Evolutionary conservation across 208 protist genomes (phyloP).

Genomic region (Porcisia hertigi): DNA sequence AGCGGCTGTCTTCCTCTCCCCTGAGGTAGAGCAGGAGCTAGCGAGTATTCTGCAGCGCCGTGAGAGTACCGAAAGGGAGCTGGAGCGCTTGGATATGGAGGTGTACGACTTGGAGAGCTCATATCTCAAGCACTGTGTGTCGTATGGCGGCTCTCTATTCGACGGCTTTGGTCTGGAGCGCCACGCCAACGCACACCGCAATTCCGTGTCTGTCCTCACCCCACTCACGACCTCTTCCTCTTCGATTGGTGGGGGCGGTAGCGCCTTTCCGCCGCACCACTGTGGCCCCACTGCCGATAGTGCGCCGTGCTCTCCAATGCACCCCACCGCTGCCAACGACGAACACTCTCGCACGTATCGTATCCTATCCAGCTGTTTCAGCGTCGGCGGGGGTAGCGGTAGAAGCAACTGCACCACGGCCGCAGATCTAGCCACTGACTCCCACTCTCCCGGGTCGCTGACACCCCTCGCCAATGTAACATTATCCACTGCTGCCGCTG

Average conservation of each 20-base stretch:
- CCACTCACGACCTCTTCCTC: slow-evolving; percentile 20
- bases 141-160: slow-evolving; percentile 72
- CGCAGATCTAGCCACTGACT: background rate
- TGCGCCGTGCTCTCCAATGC: slow-evolving; percentile 11
- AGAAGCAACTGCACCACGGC: background rate
- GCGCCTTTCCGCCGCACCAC: background rate
- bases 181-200: slow-evolving; percentile 30
- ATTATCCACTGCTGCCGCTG: background rate
- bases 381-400: background rate
- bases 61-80: slow-evolving; percentile 40
- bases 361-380: slow-evolving; percentile 8
- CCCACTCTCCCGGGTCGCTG: slow-evolving; percentile 1
- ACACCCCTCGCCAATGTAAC: background rate
- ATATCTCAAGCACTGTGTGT: slow-evolving; percentile 65
- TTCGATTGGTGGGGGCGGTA: background rate
- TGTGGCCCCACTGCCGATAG: background rate
- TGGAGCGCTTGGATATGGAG: slow-evolving; percentile 51
- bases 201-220: slow-evolving; percentile 23
- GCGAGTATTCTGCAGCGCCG: slow-evolving; percentile 41
- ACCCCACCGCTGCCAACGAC: background rate
- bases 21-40: slow-evolving; percentile 34
- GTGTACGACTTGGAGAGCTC: slow-evolving; percentile 71
- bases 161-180: slow-evolving; percentile 80
- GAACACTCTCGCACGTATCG: slow-evolving; percentile 20
- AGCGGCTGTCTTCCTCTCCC: slow-evolving; percentile 26